Conservation (phyloP, 768 basidiomycete genomes). For the Plicaturopsis crispa region DNA sequence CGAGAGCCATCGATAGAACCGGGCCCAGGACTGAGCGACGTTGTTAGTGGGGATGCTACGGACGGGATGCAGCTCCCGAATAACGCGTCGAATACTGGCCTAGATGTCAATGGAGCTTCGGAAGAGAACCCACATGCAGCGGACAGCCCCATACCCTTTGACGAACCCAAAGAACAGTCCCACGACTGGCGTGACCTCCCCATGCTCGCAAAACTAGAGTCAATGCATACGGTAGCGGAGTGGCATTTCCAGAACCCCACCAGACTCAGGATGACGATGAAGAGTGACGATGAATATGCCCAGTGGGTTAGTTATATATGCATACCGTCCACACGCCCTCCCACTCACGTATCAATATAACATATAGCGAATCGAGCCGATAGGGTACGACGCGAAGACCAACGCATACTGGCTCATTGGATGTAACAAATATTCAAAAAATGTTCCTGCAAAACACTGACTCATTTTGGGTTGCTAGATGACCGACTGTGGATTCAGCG, state of each 20-base stretch:
- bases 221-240: slow-evolving; percentile 65
- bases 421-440: too few species aligned
- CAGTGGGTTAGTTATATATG: slow-evolving; percentile 54
- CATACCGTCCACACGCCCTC: not conserved
- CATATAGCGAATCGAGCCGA: slow-evolving; percentile 70
- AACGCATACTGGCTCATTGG: slow-evolving; percentile 88
- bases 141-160: not conserved
- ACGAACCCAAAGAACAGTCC: slow-evolving; percentile 25
- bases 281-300: slow-evolving; percentile 68
- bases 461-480: slow-evolving; percentile 29
- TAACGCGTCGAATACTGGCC: not conserved
- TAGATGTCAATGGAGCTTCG: not conserved
- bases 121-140: not conserved
- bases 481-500: slow-evolving; percentile 87
- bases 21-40: slow-evolving; percentile 14
- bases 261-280: slow-evolving; percentile 66
- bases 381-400: slow-evolving; percentile 72
- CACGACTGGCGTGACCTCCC: slow-evolving; percentile 67
- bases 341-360: slow-evolving; percentile 6
- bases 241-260: slow-evolving; percentile 84
- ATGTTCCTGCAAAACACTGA: not conserved
- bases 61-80: not conserved
- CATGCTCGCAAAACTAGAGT: slow-evolving; percentile 67
- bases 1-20: slow-evolving; percentile 20
- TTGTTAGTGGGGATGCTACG: not conserved